Base-by-base conservation (phyloP, 305 asterid species). In the Fraxinus dipetala region DNA sequence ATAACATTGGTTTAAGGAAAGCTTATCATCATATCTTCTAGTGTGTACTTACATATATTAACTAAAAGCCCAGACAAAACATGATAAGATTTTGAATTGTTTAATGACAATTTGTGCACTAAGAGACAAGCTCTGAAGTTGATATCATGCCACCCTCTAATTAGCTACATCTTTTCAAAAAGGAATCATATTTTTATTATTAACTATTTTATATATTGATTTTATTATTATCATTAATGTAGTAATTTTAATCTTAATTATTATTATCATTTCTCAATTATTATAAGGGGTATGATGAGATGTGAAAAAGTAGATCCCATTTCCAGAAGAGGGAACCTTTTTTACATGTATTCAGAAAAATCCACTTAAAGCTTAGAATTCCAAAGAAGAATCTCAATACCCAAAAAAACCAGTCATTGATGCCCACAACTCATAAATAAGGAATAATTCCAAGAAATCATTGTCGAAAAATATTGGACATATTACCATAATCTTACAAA, bases 1-100 rank as follows among this genome's bases (percentile, higher is more conserved):
- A 30, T 74, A 61, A 61, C 77, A 80, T 56, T 83, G 72, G 74
- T 77, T 82, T 74, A 83, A 87, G 90, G 89, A 86, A 87, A 83
- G 72, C 77, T 75, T 90, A 85, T 86, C 90, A 90, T 86, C 88
- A 83, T 85, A 89, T 86, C 91, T 86, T 79, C 88, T 81, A 85
- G 72, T 43, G 16, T 85, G 92, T 85, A 90, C 92, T 93, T 87
- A 84, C 76, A 89, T 86, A 80, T 78, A 80, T 81, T 86, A 87
- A 85, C 31, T 78, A 87, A 87, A 84, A 82, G 82, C 69, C 69
- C 90, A 88, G 93, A 94, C 93, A 91, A 89, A 86, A 89, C 92
- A 93, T 87, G 95, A 92, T 90, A 90, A 87, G 92, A 83, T 91
- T 85, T 91, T 84, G 87, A 87, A 89, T 90, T 89, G 77, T 91